Base-by-base conservation (phyloP, 2,329 filamentous ascomycete species). In the Colletotrichum cordylinicola region DNA sequence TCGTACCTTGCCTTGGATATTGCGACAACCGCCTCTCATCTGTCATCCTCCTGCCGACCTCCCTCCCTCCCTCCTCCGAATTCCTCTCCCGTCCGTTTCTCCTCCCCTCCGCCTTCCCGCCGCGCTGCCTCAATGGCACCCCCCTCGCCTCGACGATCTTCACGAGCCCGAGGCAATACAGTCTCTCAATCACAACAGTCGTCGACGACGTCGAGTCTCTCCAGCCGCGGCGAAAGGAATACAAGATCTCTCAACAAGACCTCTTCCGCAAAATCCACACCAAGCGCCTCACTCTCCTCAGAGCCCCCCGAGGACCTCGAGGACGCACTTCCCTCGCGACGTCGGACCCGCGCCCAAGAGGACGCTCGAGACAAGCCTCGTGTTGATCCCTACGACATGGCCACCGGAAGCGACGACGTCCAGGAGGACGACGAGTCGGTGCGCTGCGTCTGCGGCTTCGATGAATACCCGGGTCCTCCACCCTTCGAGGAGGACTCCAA, bases 381-480 rank as follows among this genome's bases (percentile, higher is more conserved):
- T 48, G 82, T 82, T 31, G 89, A 90, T 74, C 82, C 83, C 39
- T 82, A 85, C 78, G 87, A 88, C 62, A 91, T 91, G 88, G 84
- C 83, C 58, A 92, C 93, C 84, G 94, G 93, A 78, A 90, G 89
- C 75, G 92, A 92, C 77, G 93, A 95, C 72, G 90, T 94, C 65
- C 94, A 95, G 75, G 94, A 94, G 82, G 95, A 98, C 84, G 96
- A 98, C 82, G 97, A 98, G 87, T 93, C 97, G 72, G 98, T 98
- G 82, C 93, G 97, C 79, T 99, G 97, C 87, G 93, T 99, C 78
- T 99, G 97, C 86, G 96, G 96, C 80, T 93, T 94, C 80, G 95
- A 98, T 82, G 97, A 99, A 74, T 98, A 98, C 86, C 97, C 97
- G 27, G 97, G 97, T 70, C 94, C 93, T 80, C 91, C 94, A 74